Percentiles rank a stretch among this genome's conserved stretches.
Conservation (phyloP, 257 asterid species). For the Solanum chmielewskii region DNA sequence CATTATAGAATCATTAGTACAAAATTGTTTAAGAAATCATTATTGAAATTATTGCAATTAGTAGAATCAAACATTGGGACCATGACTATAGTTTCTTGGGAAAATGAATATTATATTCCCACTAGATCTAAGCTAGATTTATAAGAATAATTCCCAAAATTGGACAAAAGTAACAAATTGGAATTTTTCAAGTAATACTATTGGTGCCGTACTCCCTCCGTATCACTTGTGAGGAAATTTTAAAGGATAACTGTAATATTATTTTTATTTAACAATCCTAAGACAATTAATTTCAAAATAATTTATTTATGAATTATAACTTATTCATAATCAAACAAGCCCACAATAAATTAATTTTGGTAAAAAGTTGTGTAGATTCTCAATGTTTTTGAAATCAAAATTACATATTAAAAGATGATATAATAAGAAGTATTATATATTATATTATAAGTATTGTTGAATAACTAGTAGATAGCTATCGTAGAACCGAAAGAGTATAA, state of each 20-base stretch:
- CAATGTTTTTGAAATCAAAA: not conserved
- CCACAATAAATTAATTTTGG: too few species aligned
- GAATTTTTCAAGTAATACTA: not conserved
- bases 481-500: too few species aligned
- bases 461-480: rapidly evolving
- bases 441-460: too few species aligned
- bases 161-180: not conserved
- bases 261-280: too few species aligned
- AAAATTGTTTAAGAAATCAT: not conserved
- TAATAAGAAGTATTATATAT: too few species aligned
- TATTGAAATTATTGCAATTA: not conserved
- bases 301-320: too few species aligned
- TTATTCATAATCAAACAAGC: too few species aligned
- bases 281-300: too few species aligned
- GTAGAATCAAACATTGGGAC: not conserved
- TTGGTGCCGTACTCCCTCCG: not conserved
- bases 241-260: too few species aligned
- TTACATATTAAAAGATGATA: too few species aligned
- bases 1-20: not conserved
- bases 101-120: not conserved
- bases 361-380: not conserved
- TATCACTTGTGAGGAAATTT: too few species aligned
- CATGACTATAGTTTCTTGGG: not conserved
- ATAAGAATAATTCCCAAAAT: not conserved
- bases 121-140: not conserved